Conservation (phyloP, 257 asterid genomes). For the Solanum piurae region DNA sequence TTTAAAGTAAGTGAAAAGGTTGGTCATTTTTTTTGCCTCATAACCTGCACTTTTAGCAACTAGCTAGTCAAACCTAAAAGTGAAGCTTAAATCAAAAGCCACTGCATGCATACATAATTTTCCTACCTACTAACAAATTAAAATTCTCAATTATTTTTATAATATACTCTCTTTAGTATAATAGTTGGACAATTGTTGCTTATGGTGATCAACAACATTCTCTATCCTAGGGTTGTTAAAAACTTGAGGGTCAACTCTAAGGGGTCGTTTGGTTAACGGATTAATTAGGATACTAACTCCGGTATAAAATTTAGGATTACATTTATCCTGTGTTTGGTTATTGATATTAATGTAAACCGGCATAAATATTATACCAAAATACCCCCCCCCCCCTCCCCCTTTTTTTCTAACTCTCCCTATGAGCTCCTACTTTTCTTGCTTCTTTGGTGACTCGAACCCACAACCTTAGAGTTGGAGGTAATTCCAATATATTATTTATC, state of each 20-base stretch:
- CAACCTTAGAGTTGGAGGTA: too few relatives aligned
- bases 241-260: not conserved
- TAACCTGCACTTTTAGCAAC: not conserved
- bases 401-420: too few relatives aligned
- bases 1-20: not conserved
- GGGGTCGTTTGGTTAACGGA: not conserved
- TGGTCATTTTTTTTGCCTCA: not conserved
- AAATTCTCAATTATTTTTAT: not conserved
- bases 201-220: not conserved
- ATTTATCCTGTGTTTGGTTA: not conserved
- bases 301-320: not conserved
- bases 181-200: not conserved
- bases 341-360: not conserved
- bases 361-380: too few relatives aligned
- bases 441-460: too few relatives aligned
- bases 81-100: not conserved
- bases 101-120: not conserved
- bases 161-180: not conserved
- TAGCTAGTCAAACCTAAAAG: too few relatives aligned
- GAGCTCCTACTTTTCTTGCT: too few relatives aligned
- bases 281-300: not conserved
- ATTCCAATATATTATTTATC: too few relatives aligned
- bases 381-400: too few relatives aligned
- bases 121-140: not conserved
- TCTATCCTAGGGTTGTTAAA: not conserved